These are phyloP conservation scores for Symbiodinium natans DNA, from an alignment of 73 alveolate species.

Conservation along the genomic window DNA sequence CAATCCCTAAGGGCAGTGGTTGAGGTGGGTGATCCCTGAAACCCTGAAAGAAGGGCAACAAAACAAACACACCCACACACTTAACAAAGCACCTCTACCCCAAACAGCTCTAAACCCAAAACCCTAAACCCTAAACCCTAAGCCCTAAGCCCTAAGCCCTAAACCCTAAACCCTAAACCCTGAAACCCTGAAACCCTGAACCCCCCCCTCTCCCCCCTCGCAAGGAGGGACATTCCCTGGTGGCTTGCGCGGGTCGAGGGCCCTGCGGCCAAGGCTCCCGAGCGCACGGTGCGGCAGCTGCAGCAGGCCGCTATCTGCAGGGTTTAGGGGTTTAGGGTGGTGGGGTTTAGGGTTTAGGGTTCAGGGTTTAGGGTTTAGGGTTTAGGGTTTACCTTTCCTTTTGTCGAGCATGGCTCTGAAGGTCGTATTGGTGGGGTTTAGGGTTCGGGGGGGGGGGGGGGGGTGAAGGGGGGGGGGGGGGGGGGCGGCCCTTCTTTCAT, in stretches of 20 bases:
- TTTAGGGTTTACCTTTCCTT: no score
- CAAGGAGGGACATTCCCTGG: background rate
- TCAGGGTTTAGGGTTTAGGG: background rate
- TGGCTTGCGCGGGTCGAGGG: background rate
- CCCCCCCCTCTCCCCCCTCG: no score
- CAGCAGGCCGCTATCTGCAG: background rate
- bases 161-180: background rate
- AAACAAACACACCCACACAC: background rate
- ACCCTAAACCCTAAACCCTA: background rate
- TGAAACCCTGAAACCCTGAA: background rate
- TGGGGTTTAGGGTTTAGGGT: background rate
- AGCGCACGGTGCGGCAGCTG: background rate
- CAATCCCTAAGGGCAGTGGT: no score
- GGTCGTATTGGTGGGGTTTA: background rate
- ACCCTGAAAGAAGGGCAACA: no score
- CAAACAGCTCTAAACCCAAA: background rate
- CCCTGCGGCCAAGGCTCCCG: background rate
- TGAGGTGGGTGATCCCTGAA: no score
- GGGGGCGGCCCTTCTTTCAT: no score
- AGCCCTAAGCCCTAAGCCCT: background rate
- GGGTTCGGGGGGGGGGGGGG: no score
- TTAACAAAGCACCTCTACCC: background rate
- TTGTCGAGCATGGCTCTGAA: background rate
- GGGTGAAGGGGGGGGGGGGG: no score
- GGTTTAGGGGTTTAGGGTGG: no score